These are phyloP conservation scores for Aquilaria yunnanensis DNA, from an alignment of 345 rosid species.

Conservation along the genomic window DNA sequence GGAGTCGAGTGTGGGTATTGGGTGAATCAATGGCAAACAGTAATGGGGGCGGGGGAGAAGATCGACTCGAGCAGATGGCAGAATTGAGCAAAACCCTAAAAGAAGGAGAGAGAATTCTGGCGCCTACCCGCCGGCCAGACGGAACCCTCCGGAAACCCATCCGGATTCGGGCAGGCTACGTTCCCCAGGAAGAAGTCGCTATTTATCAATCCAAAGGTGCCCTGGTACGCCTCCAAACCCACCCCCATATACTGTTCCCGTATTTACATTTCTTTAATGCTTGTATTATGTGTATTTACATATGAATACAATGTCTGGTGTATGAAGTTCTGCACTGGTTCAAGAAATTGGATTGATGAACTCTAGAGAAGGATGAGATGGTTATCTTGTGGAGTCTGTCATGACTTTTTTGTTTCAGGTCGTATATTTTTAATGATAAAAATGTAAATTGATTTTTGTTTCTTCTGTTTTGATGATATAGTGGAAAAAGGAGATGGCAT, in stretches of 20 bases:
- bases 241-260: no score
- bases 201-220: slow-evolving; percentile 83
- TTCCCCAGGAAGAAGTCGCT: slow-evolving; percentile 90
- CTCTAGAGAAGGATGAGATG: no score
- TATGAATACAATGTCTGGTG: no score
- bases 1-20: no score
- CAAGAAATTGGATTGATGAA: no score
- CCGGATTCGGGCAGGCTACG: slow-evolving; percentile 80
- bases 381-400: not conserved
- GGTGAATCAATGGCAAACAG: slow-evolving; percentile 28
- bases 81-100: slow-evolving; percentile 86
- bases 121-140: slow-evolving; percentile 84
- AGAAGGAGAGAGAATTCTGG: slow-evolving; percentile 91
- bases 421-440: no score
- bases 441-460: slow-evolving; percentile 6
- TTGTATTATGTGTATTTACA: no score
- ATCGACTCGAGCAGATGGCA: slow-evolving; percentile 44
- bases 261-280: no score
- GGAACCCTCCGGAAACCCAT: slow-evolving; percentile 87
- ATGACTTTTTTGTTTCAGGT: not conserved
- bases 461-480: slow-evolving; percentile 19
- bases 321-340: no score
- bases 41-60: slow-evolving; percentile 39
- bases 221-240: slow-evolving; percentile 38
- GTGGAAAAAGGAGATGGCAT: slow-evolving; percentile 75